Evolutionary conservation across 768 basidiomycete genomes (phyloP).

Genomic region (Xanthoconium purpureum): DNA sequence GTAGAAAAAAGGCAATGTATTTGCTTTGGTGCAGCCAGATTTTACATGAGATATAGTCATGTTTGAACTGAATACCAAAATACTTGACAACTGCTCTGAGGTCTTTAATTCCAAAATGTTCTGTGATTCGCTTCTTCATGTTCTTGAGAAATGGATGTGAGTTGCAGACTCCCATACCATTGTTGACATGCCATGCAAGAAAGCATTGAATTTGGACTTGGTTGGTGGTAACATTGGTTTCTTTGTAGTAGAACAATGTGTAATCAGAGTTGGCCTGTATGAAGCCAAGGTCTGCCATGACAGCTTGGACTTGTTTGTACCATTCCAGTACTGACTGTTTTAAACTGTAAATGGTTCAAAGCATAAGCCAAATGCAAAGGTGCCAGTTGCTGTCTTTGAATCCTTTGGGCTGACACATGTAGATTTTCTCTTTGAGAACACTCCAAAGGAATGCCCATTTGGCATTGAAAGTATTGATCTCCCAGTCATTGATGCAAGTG

Average conservation of each 20-base stretch:
- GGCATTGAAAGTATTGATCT: not conserved
- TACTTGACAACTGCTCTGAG: not conserved
- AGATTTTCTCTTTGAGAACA: not conserved
- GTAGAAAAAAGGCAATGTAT: not conserved
- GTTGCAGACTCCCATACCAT: not conserved
- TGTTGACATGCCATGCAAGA: not conserved
- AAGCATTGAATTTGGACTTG: not conserved
- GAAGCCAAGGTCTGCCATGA: not conserved
- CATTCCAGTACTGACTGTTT: not conserved
- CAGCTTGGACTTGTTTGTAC: not conserved
- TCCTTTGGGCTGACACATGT: not conserved
- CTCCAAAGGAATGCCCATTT: not conserved
- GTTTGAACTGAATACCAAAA: not conserved
- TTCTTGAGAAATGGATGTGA: not conserved
- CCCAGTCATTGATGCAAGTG: not conserved
- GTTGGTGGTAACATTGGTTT: not conserved
- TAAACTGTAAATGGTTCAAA: not conserved
- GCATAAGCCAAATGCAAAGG: not conserved
- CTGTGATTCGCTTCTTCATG: not conserved
- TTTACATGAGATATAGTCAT: not conserved
- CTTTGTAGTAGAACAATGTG: not conserved
- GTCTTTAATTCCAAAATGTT: not conserved
- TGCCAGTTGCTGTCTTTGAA: not conserved
- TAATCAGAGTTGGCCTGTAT: not conserved
- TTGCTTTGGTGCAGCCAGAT: not conserved